Conservation (phyloP, 345 rosid genomes). For the Lepidium sativum region DNA sequence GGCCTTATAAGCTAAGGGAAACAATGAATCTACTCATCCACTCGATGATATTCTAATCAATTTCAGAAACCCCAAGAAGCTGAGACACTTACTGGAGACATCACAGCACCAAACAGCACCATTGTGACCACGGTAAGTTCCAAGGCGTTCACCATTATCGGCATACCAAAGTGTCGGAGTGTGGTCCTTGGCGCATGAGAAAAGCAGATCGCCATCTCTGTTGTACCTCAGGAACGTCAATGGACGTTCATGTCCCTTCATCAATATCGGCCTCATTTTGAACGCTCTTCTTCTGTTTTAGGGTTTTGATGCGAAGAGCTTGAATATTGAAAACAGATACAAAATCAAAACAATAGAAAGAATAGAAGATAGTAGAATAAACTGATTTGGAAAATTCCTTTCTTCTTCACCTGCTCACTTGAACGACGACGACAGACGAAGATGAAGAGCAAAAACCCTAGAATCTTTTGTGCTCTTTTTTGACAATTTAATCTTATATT, state of each 20-base stretch:
- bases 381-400: background rate
- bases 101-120: conserved; percentile 98
- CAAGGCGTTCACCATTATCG: conserved; percentile 89
- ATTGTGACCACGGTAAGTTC: conserved; percentile 96
- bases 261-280: conserved; percentile 84
- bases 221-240: conserved; percentile 83
- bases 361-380: background rate
- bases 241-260: conserved; percentile 99
- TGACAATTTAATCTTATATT: background rate
- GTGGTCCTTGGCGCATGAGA: conserved; percentile 96
- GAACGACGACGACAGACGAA: background rate
- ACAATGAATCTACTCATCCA: background rate
- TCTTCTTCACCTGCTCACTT: background rate
- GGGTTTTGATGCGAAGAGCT: background rate
- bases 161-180: conserved; percentile 95
- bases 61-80: background rate
- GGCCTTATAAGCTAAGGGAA: background rate
- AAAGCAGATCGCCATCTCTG: conserved; percentile 83
- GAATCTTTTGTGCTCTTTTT: background rate
- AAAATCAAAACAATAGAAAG: background rate
- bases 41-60: background rate
- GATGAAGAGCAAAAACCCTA: background rate
- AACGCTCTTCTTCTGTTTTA: background rate
- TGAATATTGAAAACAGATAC: background rate
- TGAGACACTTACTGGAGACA: conserved; percentile 48